Percentiles rank a stretch among this genome's conserved stretches.
These are phyloP conservation scores for Gaeumannomyces sp. DNA, from an alignment of 2,329 filamentous ascomycete species.

Conservation along the genomic window DNA sequence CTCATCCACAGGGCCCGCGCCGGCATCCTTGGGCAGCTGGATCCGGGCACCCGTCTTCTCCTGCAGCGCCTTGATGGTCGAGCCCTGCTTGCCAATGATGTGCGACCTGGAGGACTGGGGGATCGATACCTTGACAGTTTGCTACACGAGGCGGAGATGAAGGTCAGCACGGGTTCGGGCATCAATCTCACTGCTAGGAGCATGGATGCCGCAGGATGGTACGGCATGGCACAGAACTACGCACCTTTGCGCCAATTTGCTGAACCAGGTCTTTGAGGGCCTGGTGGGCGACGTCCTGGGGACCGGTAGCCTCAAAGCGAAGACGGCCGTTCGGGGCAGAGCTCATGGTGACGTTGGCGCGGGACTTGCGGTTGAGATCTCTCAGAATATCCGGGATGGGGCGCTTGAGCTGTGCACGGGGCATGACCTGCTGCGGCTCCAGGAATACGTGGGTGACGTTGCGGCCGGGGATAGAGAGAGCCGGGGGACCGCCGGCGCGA, in stretches of 20 bases:
- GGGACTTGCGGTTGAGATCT: constrained; percentile 88
- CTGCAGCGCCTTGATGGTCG: constrained; percentile 84
- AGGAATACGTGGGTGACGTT: constrained; percentile 72
- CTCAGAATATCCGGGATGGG: constrained; percentile 79
- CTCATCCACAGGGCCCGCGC: constrained; percentile 53
- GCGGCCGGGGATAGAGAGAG: constrained; percentile 74
- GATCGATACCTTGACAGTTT: constrained; percentile 67
- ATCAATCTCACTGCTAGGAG: neutral
- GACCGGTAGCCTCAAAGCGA: constrained; percentile 79
- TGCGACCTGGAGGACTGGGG: constrained; percentile 78
- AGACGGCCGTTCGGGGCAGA: constrained; percentile 65
- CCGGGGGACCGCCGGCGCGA: constrained; percentile 36
- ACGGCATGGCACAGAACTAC: constrained; percentile 18
- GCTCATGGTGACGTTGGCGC: constrained; percentile 75
- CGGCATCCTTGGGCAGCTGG: constrained; percentile 72
- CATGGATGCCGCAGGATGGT: neutral
- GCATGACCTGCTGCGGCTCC: constrained; percentile 68
- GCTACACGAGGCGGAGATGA: constrained; percentile 23
- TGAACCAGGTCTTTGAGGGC: constrained; percentile 84
- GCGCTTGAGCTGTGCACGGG: constrained; percentile 72
- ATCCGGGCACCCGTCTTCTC: constrained; percentile 86
- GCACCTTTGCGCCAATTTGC: constrained; percentile 79
- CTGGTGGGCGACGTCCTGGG: constrained; percentile 76
- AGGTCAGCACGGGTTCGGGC: constrained; percentile 5
- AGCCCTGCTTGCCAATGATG: constrained; percentile 88